These are phyloP conservation scores for Suillus placidus DNA, from an alignment of 768 basidiomycete species.

Conservation along the genomic window DNA sequence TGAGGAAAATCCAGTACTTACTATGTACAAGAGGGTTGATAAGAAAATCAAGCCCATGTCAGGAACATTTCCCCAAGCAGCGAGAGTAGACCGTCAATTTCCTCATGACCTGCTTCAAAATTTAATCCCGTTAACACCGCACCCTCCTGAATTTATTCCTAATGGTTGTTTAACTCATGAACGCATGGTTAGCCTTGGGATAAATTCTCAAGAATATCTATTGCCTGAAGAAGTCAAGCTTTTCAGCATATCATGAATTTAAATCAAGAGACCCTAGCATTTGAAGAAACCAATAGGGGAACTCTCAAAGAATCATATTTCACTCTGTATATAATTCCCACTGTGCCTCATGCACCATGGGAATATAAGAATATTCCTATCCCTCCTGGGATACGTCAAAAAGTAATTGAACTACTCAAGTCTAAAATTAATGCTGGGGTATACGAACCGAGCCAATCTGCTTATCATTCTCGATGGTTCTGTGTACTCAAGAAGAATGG, in stretches of 20 bases:
- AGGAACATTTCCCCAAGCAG: not conserved
- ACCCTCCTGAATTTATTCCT: slow-evolving; percentile 1
- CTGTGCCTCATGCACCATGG: slow-evolving; percentile 38
- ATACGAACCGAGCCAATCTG: slow-evolving; percentile 40
- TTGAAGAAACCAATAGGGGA: slow-evolving; percentile 34
- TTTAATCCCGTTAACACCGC: not conserved
- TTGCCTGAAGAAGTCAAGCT: slow-evolving; percentile 7
- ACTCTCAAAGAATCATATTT: slow-evolving; percentile 31
- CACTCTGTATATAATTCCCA: slow-evolving; percentile 33
- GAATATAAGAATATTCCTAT: slow-evolving; percentile 32
- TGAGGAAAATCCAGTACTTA: not conserved
- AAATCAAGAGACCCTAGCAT: slow-evolving; percentile 40
- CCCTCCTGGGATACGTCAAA: slow-evolving; percentile 27
- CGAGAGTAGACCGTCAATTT: not conserved
- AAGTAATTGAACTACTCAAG: slow-evolving; percentile 16
- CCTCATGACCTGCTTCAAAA: not conserved
- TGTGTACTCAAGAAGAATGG: slow-evolving; percentile 35
- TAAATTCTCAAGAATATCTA: not conserved
- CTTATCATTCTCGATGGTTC: slow-evolving; percentile 44
- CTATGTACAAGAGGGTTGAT: slow-evolving; percentile 7
- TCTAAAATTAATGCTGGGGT: slow-evolving; percentile 42
- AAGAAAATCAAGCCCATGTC: slow-evolving; percentile 7
- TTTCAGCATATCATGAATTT: slow-evolving; percentile 29
- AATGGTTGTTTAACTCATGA: not conserved
- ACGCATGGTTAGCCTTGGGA: not conserved